Evolutionary conservation across 768 basidiomycete genomes (phyloP), one percentile per base, ranked within the genome.

Genomic region (Suillus ampliporus): DNA sequence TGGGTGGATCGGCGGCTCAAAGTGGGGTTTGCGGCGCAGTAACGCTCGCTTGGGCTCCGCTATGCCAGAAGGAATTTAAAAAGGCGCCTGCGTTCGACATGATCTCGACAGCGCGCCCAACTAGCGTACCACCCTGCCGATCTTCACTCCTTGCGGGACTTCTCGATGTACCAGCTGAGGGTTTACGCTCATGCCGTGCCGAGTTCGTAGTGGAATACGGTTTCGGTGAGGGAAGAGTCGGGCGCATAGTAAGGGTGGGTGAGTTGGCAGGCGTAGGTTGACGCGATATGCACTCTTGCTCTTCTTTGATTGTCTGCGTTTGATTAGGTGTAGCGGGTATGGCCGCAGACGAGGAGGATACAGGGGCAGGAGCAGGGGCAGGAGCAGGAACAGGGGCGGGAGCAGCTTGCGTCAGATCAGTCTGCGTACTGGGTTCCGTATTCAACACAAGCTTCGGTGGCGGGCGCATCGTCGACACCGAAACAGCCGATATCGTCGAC

Each of bases 1-100:
- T 23, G 50, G 26, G 17, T 31, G 53, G 38, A 28, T 26, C 1
- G 14, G 23, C 9, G 5, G 11, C 17, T 44, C n/a, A n/a, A n/a
- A n/a, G n/a, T n/a, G n/a, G n/a, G n/a, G 4, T 31, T 31, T 6
- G 73, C 26, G 69, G 64, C 26, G 71, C 47, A n/a, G 72, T 26
- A 37, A 69, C 64, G 26, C 68, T 60, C 19, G 70, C 41, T 37
- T 68, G 64, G 21, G 66, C 13, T 21, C 74, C 69, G 48, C 43
- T 69, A 61, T 77, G 76, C 87, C 86, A 89, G 63, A 89, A 77
- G 23, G 83, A 78, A 23, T 92, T 90, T 21, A 95, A 71, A 68
- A 90, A 88, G 48, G 91, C 90, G 21, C 91, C 88, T 2, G 94
- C 94, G 57, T 84, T 88, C 48, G 86, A 88, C 62, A 95, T 90